phyloP scores from a whole-genome alignment of 305 asterid genomes.

The Plantago lanceolata region DNA sequence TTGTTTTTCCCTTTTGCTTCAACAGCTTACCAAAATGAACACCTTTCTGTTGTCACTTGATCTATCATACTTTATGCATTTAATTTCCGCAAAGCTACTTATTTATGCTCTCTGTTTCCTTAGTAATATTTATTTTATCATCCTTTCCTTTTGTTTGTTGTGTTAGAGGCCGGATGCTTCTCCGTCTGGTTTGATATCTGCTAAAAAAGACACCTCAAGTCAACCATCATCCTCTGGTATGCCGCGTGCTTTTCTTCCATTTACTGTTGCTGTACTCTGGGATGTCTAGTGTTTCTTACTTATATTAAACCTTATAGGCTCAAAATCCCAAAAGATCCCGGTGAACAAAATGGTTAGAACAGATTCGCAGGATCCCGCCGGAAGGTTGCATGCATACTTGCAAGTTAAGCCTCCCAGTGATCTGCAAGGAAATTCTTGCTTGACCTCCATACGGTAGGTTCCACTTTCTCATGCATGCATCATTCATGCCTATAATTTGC shows the following conservation, averaged over 20 bases:
- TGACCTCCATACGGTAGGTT: slow-evolving; percentile 85
- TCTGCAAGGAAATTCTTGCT: slow-evolving; percentile 49
- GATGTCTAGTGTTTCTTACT: slow-evolving; percentile 11
- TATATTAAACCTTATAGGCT: slow-evolving; percentile 41
- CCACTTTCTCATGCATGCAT: slow-evolving; percentile 7
- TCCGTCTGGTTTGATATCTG: slow-evolving; percentile 37
- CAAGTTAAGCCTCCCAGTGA: slow-evolving; percentile 54
- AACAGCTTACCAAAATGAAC: no score
- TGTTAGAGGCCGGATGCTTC: slow-evolving; percentile 55
- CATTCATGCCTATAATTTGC: slow-evolving; percentile 20
- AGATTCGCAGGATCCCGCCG: slow-evolving; percentile 93
- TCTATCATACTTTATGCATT: neutral
- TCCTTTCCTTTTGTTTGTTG: slow-evolving; percentile 2
- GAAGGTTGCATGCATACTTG: slow-evolving; percentile 91
- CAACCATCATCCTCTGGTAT: slow-evolving; percentile 55
- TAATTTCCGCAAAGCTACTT: slow-evolving; percentile 6
- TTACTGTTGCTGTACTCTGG: slow-evolving; percentile 7
- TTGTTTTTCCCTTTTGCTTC: no score
- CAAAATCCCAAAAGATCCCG: slow-evolving; percentile 66
- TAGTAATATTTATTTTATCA: slow-evolving; percentile 23
- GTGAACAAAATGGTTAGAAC: slow-evolving; percentile 85
- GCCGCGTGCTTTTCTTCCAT: slow-evolving; percentile 16
- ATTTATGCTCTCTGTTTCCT: slow-evolving; percentile 7
- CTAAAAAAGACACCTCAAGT: slow-evolving; percentile 42
- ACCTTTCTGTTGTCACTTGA: slow-evolving; percentile 2